Evolutionary conservation across 192 early-diverging fungal species (phyloP).

Genomic region (Linnemannia schmuckeri): DNA sequence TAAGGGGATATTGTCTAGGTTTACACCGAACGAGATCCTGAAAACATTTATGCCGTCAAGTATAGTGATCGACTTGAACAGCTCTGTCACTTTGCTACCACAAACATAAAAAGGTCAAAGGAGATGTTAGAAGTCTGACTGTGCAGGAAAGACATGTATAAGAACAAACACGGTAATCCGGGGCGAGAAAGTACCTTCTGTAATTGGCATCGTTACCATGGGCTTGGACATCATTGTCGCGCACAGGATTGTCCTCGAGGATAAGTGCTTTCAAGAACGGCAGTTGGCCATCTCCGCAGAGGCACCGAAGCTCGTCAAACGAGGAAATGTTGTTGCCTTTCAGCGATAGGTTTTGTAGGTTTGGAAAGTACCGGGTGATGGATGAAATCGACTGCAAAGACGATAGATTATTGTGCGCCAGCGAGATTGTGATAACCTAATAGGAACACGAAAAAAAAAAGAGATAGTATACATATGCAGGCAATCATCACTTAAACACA

Average conservation of each 20-base stretch:
- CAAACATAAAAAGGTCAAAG: background rate
- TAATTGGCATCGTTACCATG: conserved; percentile 46
- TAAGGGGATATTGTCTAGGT: background rate
- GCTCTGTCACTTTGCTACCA: conserved; percentile 33
- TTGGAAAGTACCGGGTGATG: conserved; percentile 53
- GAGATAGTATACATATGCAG: background rate
- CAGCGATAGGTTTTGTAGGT: conserved; percentile 60
- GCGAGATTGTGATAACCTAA: conserved; percentile 59
- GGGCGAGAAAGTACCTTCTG: conserved; percentile 12
- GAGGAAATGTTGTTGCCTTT: conserved; percentile 58
- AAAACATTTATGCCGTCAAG: conserved; percentile 50
- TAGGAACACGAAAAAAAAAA: background rate
- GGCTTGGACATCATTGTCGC: conserved; percentile 15
- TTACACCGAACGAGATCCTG: conserved; percentile 44
- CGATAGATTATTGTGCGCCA: conserved; percentile 52
- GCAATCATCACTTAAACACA: background rate
- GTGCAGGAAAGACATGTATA: background rate
- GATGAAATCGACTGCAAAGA: conserved; percentile 35
- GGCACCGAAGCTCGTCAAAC: conserved; percentile 41
- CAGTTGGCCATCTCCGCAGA: conserved; percentile 45
- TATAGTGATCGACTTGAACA: conserved; percentile 50
- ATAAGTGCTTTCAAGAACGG: conserved; percentile 49
- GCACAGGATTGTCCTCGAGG: conserved; percentile 57
- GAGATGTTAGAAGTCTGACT: background rate
- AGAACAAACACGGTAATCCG: too few species aligned